phyloP scores from a whole-genome alignment of 306 rosid species.

The Prunus salicina region DNA sequence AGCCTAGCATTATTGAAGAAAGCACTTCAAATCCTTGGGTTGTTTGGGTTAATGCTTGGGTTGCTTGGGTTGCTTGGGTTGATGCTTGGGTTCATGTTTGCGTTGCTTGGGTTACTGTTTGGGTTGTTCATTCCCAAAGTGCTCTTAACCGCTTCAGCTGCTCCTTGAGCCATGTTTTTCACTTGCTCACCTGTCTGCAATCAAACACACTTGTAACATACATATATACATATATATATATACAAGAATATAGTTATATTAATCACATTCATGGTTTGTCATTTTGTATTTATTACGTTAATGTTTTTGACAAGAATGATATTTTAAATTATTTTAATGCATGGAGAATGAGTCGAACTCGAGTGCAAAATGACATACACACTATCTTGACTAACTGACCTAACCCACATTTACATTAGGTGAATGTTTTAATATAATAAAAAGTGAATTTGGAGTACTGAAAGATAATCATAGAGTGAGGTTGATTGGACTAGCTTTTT shows the following conservation, averaged over 20 bases:
- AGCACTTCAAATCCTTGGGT: constrained; percentile 15
- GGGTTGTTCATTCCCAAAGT: constrained; percentile 56
- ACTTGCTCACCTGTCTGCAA: constrained; percentile 57
- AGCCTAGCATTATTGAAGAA: background rate
- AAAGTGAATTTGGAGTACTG: background rate
- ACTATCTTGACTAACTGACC: too few species aligned
- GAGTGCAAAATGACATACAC: too few species aligned
- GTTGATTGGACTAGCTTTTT: background rate
- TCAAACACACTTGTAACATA: background rate
- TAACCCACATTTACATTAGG: background rate
- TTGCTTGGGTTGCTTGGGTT: constrained; percentile 1
- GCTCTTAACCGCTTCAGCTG: constrained; percentile 48
- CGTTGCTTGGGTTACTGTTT: background rate
- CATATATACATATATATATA: background rate
- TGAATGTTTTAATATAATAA: background rate
- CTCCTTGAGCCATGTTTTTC: constrained; percentile 58
- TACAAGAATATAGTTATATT: background rate
- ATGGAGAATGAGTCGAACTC: rapidly evolving
- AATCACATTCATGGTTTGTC: background rate
- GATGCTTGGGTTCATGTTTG: background rate
- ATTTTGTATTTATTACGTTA: background rate
- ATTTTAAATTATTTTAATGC: too few species aligned
- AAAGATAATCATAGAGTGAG: background rate
- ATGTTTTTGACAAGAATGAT: too few species aligned
- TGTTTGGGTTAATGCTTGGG: constrained; percentile 9